These are phyloP conservation scores for Clonostachys rosea DNA, from an alignment of 2,329 filamentous ascomycete genomes.

Conservation along the genomic window DNA sequence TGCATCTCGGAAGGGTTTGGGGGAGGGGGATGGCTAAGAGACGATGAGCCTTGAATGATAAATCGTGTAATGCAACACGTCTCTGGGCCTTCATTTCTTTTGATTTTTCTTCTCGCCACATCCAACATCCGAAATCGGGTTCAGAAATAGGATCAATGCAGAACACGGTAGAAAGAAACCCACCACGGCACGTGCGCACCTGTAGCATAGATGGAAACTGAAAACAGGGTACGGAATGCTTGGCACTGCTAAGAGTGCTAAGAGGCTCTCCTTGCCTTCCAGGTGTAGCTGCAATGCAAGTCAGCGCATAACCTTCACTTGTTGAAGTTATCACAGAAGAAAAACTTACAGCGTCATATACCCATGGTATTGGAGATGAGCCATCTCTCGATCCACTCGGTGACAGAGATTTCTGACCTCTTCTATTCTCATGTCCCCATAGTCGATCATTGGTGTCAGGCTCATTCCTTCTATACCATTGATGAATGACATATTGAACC, in stretches of 20 bases:
- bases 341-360: conserved; percentile 75
- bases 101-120: no score
- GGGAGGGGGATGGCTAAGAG: no score
- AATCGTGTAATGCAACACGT: no score
- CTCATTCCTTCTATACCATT: conserved; percentile 71
- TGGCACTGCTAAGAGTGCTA: not conserved
- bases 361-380: conserved; percentile 60
- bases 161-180: no score
- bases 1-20: no score
- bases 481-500: conserved; percentile 77
- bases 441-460: conserved; percentile 63
- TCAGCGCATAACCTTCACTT: conserved; percentile 5
- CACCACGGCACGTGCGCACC: no score
- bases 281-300: conserved; percentile 8
- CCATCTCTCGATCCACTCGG: conserved; percentile 64
- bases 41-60: no score
- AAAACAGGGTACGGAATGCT: no score
- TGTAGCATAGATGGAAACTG: no score
- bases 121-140: no score
- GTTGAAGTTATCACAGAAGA: not conserved
- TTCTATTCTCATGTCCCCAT: conserved; percentile 39
- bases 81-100: no score
- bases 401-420: conserved; percentile 59
- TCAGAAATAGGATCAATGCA: no score
- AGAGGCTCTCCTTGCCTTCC: conserved; percentile 6